phyloP scores from a whole-genome alignment of 106 monocot species.

The Dioscorea zingiberensis region DNA sequence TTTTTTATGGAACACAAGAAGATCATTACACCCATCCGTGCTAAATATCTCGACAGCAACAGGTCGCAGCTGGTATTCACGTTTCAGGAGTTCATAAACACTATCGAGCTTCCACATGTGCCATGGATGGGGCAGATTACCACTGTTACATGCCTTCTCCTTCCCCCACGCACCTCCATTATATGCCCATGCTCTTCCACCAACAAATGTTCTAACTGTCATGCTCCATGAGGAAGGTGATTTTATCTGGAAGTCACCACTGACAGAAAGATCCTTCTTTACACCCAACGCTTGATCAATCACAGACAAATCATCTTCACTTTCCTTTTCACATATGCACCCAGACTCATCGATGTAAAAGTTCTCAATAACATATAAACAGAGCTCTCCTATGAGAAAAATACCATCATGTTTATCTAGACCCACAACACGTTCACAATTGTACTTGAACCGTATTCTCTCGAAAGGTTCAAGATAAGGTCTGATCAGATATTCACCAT shows the following conservation, averaged over 20 bases:
- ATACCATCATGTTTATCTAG: conserved; percentile 99
- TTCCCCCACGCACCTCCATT: conserved; percentile 99
- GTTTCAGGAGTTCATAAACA: conserved; percentile 94
- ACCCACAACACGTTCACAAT: conserved; percentile 97
- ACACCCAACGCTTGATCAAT: conserved; percentile 99
- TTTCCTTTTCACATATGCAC: conserved; percentile 90
- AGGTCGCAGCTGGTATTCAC: conserved; percentile 96
- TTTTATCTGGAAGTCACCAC: conserved; percentile 60
- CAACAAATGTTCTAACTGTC: conserved; percentile 48
- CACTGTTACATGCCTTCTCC: conserved; percentile 70
- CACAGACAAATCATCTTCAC: conserved; percentile 81
- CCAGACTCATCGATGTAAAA: conserved; percentile 92
- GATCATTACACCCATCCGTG: conserved; percentile 99
- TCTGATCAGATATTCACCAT: conserved; percentile 96
- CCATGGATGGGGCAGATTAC: conserved; percentile 92
- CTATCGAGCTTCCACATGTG: conserved; percentile 99
- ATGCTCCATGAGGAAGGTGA: conserved; percentile 63
- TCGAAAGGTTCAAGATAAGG: conserved; percentile 91
- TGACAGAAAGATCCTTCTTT: conserved; percentile 70
- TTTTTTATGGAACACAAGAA: conserved; percentile 97
- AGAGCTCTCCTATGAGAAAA: conserved; percentile 90
- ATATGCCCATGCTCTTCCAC: conserved; percentile 98
- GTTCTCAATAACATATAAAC: conserved; percentile 94
- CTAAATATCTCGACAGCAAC: conserved; percentile 99
- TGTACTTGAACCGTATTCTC: conserved; percentile 85